Conservation (phyloP, 768 basidiomycete genomes). For the Saitozyma podzolica region DNA sequence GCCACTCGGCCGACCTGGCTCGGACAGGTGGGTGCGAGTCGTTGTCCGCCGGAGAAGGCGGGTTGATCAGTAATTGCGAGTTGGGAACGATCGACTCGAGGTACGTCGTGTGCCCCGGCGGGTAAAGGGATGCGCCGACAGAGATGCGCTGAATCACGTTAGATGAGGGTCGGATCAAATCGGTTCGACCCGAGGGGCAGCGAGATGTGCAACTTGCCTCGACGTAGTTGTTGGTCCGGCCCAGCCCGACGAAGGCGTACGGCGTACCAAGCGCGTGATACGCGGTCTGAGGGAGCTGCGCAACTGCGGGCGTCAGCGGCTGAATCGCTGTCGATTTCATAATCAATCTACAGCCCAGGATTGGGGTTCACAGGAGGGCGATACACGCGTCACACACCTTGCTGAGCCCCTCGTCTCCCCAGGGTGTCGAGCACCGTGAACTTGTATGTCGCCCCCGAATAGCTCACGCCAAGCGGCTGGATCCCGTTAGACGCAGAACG, state of each 20-base stretch:
- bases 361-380: not conserved
- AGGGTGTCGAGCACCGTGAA: constrained; percentile 92
- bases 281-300: constrained; percentile 87
- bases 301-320: constrained; percentile 58
- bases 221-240: constrained; percentile 98
- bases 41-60: constrained; percentile 51
- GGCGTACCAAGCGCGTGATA: constrained; percentile 89
- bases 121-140: constrained; percentile 82
- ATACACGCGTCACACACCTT: constrained; percentile 65
- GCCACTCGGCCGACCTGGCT: constrained; percentile 63
- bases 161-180: not conserved
- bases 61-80: constrained; percentile 92
- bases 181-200: not conserved
- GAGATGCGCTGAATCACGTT: constrained; percentile 67
- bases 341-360: constrained; percentile 1
- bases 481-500: constrained; percentile 8
- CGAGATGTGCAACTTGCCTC: constrained; percentile 56
- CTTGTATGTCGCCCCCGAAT: constrained; percentile 92
- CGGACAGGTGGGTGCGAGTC: constrained; percentile 13
- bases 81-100: constrained; percentile 98
- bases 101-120: constrained; percentile 72
- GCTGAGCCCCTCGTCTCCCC: constrained; percentile 83
- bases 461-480: constrained; percentile 90
- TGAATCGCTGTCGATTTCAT: no score
- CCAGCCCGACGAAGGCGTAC: constrained; percentile 93